Conservation (phyloP, 345 rosid species). For the Camelina sativa region DNA sequence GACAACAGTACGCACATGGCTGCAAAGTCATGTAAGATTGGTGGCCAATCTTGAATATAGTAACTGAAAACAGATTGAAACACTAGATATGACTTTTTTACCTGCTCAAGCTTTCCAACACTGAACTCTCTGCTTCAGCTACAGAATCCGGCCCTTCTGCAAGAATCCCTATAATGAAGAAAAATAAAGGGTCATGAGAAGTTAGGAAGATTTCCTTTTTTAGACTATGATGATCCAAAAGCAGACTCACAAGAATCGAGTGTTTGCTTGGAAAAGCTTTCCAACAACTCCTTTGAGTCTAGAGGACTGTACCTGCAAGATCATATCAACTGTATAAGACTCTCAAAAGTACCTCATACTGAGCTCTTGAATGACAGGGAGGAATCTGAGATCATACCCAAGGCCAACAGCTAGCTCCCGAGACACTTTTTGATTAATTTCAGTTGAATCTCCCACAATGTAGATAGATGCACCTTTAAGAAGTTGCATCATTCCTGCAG, state of each 20-base stretch:
- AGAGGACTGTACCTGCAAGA: conserved; percentile 79
- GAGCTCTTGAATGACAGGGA: conserved; percentile 4
- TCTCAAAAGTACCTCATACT: background rate
- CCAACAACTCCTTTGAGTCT: conserved; percentile 78
- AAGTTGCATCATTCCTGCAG: conserved; percentile 75
- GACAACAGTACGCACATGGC: conserved; percentile 88
- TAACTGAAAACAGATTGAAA: conserved; percentile 20
- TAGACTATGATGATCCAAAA: conserved; percentile 8
- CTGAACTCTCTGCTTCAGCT: conserved; percentile 65
- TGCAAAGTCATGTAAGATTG: conserved; percentile 43
- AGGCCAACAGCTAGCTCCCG: conserved; percentile 84
- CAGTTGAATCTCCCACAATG: conserved; percentile 73
- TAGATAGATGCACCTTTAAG: conserved; percentile 84
- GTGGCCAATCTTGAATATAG: background rate
- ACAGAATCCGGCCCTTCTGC: conserved; percentile 72
- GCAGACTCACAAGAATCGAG: conserved; percentile 76
- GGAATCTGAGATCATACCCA: conserved; percentile 53
- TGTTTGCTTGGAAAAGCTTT: conserved; percentile 70
- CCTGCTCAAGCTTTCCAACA: conserved; percentile 89
- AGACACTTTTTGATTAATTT: conserved; percentile 76
- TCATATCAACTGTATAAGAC: conserved; percentile 21
- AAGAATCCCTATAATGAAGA: conserved; percentile 60
- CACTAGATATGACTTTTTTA: conserved; percentile 30
- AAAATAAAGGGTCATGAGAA: conserved; percentile 6
- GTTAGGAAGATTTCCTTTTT: background rate